Evolutionary conservation across 352 stramenopile genomes (phyloP).

Genomic region (Phytophthora gonapodyides): DNA sequence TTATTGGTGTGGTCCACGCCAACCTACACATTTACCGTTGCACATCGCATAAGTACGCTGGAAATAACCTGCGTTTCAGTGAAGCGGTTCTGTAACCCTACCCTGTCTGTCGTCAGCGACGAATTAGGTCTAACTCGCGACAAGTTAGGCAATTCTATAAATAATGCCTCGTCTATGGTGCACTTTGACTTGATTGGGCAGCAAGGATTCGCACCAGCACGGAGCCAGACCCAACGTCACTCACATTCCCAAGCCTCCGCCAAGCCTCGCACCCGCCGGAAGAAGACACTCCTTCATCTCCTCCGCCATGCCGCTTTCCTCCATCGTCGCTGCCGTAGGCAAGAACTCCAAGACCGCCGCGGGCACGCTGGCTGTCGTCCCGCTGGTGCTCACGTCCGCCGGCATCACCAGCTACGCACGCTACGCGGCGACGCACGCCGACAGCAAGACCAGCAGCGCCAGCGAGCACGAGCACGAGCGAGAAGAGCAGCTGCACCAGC

Average conservation of each 20-base stretch:
- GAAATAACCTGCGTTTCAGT: too few species aligned
- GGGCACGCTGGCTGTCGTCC: slow-evolving; percentile 52
- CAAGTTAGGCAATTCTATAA: too few species aligned
- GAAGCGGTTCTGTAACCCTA: too few species aligned
- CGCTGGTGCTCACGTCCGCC: slow-evolving; percentile 65
- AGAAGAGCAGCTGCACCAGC: slow-evolving; percentile 62
- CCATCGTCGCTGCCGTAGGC: slow-evolving; percentile 43
- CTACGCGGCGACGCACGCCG: slow-evolving; percentile 51
- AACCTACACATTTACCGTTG: too few species aligned
- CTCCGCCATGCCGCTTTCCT: slow-evolving; percentile 39
- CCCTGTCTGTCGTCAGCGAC: too few species aligned
- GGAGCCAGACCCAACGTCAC: not conserved
- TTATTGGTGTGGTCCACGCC: too few species aligned
- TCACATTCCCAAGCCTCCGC: slow-evolving; percentile 23
- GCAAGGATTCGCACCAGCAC: not conserved
- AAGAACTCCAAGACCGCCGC: slow-evolving; percentile 44
- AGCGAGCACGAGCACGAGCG: slow-evolving; percentile 41
- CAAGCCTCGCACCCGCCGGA: not conserved
- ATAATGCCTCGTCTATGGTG: too few species aligned
- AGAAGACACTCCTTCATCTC: not conserved
- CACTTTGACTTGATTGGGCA: too few species aligned
- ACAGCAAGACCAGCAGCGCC: slow-evolving; percentile 23
- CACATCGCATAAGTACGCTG: too few species aligned
- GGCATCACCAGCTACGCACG: slow-evolving; percentile 70
- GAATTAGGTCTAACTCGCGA: too few species aligned